Base-by-base conservation (phyloP, 371 early-diverging fungal species). In the Mucor racemosus region DNA sequence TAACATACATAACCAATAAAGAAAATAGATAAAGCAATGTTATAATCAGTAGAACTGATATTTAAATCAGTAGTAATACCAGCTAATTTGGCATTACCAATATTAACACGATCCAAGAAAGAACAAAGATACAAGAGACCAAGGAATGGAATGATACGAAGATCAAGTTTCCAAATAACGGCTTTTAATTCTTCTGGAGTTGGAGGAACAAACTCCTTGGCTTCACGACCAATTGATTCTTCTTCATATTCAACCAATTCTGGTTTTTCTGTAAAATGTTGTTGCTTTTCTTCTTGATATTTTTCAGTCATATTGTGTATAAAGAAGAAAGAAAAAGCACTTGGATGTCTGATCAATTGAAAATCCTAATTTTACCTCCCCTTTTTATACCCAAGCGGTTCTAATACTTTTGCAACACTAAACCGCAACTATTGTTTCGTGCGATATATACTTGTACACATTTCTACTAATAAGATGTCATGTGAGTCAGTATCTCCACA, bases 21-120 rank as follows among this genome's bases (percentile, higher is more conserved):
- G 57, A 88, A 88, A 56, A 90, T 82, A 36, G 88, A 88, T 21
- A 88, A 60, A 14, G 88, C 80, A 76, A 82, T 69, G 57, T 86
- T 84, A 64, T 86, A 89, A 21, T 86, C 80, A 21, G 54, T 68
- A 21, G 76, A 33, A 36, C 76, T 79, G 13, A 88, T 75, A 54
- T 68, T 53, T 17, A 88, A 65, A 58, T 85, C 84, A 0, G 31
- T 46, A 15, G 66, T 67, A 5, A 88, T 60, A 19, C 86, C 85
- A 17, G 86, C 86, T 4, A 88, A 71, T 75, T 86, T 85, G 14
- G 88, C 88, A 65, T 88, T 88, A 19, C 85, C 84, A 41, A 86
- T 82, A 53, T 86, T 86, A 15, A 78, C 77, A 48, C 86, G 77
- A 68, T 86, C 86, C 53, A 86, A 70, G 67, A 84, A 86, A 19